Base-by-base conservation (phyloP, 1,139 yeast species). In the Komagataea norvegica region DNA sequence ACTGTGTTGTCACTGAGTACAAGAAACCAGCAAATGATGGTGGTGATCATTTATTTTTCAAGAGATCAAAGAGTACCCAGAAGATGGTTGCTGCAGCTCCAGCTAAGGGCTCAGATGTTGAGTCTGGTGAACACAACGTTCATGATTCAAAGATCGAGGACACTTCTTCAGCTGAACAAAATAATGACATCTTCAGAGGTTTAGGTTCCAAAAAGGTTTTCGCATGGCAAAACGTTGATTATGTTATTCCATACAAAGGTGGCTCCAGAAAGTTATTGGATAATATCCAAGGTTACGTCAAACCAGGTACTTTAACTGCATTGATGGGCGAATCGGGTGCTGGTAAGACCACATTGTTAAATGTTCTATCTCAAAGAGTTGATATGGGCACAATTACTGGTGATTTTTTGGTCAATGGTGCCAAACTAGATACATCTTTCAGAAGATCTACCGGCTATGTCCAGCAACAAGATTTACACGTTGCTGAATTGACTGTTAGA, bases 251-350 rank as follows among this genome's bases (percentile, higher is more conserved):
- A 24, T 56, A 56, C 36, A 57, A 59, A 34, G 57, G 64, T 30
- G 60, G 59, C 20, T 42, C 53, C 7, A 56, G 68, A 53, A 61
- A 61, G 43, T 54, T 75, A 24, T 61, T 77, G 44, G 72, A 72
- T 45, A 58, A 67, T 45, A 65, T 77, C 34, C 73, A 74, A 51
- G 83, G 83, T 23, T 75, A 59, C 45, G 74, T 75, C 51, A 62
- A 65, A 40, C 80, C 82, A 3, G 82, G 82, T 38, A 70, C 77
- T 6, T 56, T 74, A 55, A 74, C 79, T 34, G 79, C 79, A 3
- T 57, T 78, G 36, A 77, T 78, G 84, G 85, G 86, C 44, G 84
- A 76, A 51, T 77, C 84, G 17, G 86, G 86, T 52, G 83, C 84
- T 30, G 86, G 86, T 56, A 79, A 79, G 54, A 77, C 86, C 1